Evolutionary conservation across 768 basidiomycete genomes (phyloP).

Genomic region (Podaxis sp.): DNA sequence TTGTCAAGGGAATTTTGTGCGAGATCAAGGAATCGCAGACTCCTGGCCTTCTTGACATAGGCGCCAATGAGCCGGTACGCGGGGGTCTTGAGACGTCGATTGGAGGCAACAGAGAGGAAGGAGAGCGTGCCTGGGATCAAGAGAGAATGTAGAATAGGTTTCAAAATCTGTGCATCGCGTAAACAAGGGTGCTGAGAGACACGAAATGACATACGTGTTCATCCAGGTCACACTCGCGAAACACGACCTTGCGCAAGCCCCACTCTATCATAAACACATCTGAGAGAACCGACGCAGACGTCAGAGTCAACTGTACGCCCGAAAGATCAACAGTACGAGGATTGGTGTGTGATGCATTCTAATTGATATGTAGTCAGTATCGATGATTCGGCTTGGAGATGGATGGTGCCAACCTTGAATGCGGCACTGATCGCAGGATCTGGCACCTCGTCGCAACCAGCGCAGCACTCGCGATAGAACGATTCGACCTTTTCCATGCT

Average conservation of each 20-base stretch:
- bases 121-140: slow-evolving; percentile 81
- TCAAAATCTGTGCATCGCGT: slow-evolving; percentile 56
- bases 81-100: slow-evolving; percentile 71
- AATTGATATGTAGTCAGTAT: slow-evolving; percentile 8
- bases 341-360: slow-evolving; percentile 52
- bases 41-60: slow-evolving; percentile 77
- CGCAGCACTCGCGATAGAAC: slow-evolving; percentile 86
- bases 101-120: slow-evolving; percentile 84
- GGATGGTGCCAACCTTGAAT: slow-evolving; percentile 55
- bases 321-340: slow-evolving; percentile 82
- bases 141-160: slow-evolving; percentile 87
- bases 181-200: not conserved
- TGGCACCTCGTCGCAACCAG: slow-evolving; percentile 69
- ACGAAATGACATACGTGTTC: slow-evolving; percentile 55
- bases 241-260: slow-evolving; percentile 82
- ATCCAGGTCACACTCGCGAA: slow-evolving; percentile 87
- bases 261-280: slow-evolving; percentile 93
- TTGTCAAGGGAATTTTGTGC: slow-evolving; percentile 87
- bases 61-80: slow-evolving; percentile 82
- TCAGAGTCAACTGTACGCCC: slow-evolving; percentile 68
- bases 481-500: slow-evolving; percentile 77
- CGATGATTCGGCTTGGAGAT: slow-evolving; percentile 3
- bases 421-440: slow-evolving; percentile 65
- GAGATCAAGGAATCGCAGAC: slow-evolving; percentile 84
- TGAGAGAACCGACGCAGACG: slow-evolving; percentile 77